A percentile compares a stretch with the other conserved stretches of the same genome.
Evolutionary conservation across 208 protist genomes (phyloP).

Genomic region (Crithidia bombi): DNA sequence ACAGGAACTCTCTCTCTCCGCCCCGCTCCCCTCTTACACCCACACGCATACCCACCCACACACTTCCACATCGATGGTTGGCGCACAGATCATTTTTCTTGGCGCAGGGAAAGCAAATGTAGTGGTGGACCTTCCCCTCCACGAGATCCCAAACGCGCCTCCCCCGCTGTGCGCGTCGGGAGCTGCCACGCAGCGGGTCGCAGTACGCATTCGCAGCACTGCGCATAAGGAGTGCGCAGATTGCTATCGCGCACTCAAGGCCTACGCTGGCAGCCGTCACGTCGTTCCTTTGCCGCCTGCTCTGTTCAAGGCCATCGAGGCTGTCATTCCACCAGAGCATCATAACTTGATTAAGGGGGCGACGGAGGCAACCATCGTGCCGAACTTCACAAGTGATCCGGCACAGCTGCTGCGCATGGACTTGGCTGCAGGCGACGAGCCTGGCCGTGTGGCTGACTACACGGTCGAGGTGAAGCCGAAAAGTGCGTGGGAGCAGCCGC

Average conservation of each 20-base stretch:
- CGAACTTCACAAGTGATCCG: conserved; percentile 43
- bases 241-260: conserved; percentile 34
- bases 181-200: conserved; percentile 13
- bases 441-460: conserved; percentile 27
- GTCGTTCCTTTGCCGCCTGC: conserved; percentile 17
- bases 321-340: conserved; percentile 24
- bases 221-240: conserved; percentile 31
- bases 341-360: conserved; percentile 21
- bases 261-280: conserved; percentile 38
- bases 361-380: conserved; percentile 40
- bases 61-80: neutral
- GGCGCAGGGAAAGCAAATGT: conserved; percentile 38
- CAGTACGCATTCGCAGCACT: conserved; percentile 28
- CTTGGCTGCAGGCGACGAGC: conserved; percentile 6
- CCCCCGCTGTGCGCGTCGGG: neutral
- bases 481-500: conserved; percentile 54
- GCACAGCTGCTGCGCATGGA: conserved; percentile 25
- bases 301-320: conserved; percentile 24
- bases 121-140: conserved; percentile 32
- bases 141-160: neutral
- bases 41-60: neutral
- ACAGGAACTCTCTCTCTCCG: too few relatives aligned
- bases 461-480: conserved; percentile 86
- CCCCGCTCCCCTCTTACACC: neutral
- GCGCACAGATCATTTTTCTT: conserved; percentile 21